A percentile compares a stretch with the other conserved stretches of the same genome.
Conservation (phyloP, 2,329 filamentous ascomycete genomes). For the Venturia carpophila region DNA sequence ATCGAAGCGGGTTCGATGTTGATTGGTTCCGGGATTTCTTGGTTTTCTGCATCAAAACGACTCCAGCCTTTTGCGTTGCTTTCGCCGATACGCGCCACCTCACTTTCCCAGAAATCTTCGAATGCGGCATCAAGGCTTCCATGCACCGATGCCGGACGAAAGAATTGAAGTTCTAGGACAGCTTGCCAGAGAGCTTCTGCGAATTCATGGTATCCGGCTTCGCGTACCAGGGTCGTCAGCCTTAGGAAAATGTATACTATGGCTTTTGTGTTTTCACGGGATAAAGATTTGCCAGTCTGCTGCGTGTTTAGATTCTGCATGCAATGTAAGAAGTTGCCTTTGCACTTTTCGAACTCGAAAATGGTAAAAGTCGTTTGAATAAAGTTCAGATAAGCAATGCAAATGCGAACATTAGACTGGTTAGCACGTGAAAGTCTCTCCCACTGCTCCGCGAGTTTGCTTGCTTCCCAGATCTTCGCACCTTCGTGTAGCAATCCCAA, state of each 20-base stretch:
- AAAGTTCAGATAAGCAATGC: constrained; percentile 66
- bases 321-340: constrained; percentile 51
- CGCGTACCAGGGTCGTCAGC: constrained; percentile 63
- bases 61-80: constrained; percentile 61
- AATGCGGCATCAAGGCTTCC: constrained; percentile 38
- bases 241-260: constrained; percentile 68
- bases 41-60: constrained; percentile 31
- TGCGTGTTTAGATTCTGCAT: constrained; percentile 37
- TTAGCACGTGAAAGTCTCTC: constrained; percentile 49
- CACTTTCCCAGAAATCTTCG: constrained; percentile 78
- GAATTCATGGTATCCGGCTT: constrained; percentile 71
- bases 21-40: constrained; percentile 1
- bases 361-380: constrained; percentile 57
- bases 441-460: constrained; percentile 58
- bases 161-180: constrained; percentile 63
- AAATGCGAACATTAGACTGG: constrained; percentile 54
- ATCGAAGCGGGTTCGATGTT: neutral
- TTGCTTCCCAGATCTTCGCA: constrained; percentile 61
- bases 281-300: constrained; percentile 37
- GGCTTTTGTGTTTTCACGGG: constrained; percentile 26
- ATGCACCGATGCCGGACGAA: constrained; percentile 39
- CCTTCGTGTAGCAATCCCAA: constrained; percentile 67
- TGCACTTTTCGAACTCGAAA: constrained; percentile 62
- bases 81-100: constrained; percentile 72
- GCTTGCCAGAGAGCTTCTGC: constrained; percentile 79